Conservation (phyloP, 106 monocot genomes). For the Phalaenopsis equestris region DNA sequence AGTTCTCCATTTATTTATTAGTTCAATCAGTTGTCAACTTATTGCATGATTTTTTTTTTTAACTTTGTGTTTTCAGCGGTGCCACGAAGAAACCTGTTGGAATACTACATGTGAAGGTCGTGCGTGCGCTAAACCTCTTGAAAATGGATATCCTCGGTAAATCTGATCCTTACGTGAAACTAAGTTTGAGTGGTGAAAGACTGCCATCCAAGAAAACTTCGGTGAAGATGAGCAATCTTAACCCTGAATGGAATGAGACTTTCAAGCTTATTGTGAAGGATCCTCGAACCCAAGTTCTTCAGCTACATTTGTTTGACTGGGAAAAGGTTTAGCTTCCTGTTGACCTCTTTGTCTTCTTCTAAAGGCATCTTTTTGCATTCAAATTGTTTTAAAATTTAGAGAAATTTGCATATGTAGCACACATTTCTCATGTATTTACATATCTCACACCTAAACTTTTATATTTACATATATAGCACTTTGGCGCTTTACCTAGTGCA, state of each 20-base stretch:
- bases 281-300: constrained; percentile 75
- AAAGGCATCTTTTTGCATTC: no score
- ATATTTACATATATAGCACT: no score
- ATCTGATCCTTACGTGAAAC: constrained; percentile 89
- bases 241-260: constrained; percentile 91
- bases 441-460: no score
- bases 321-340: constrained; percentile 72
- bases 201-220: constrained; percentile 75
- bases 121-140: constrained; percentile 65
- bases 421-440: no score
- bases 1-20: neutral
- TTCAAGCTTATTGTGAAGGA: constrained; percentile 87
- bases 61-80: constrained; percentile 29
- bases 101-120: constrained; percentile 73
- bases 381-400: no score
- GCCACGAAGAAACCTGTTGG: constrained; percentile 82
- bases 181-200: constrained; percentile 75
- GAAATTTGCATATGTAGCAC: no score
- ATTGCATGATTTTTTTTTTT: neutral
- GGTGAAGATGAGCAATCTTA: constrained; percentile 81
- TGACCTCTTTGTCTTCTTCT: neutral
- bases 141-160: constrained; percentile 94
- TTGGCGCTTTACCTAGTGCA: no score
- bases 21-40: neutral
- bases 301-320: constrained; percentile 82